These are phyloP conservation scores for Phytophthora foliorum DNA, from an alignment of 352 stramenopile species.

Conservation along the genomic window DNA sequence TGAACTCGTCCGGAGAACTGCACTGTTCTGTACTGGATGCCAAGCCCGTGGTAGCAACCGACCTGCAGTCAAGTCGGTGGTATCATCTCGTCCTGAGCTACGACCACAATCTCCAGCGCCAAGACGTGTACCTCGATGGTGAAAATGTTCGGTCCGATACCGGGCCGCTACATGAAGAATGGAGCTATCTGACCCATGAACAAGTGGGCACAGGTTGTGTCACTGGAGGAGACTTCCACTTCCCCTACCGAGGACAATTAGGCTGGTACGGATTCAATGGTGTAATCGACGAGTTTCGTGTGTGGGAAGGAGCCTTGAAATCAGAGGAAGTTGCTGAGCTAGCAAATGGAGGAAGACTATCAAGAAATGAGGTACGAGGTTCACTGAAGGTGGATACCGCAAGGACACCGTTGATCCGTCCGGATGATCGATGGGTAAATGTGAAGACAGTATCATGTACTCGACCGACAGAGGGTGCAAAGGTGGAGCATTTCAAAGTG, in stretches of 20 bases:
- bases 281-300: slow-evolving; percentile 40
- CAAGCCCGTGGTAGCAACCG: slow-evolving; percentile 19
- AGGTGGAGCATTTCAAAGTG: too few species aligned
- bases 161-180: slow-evolving; percentile 17
- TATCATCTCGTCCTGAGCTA: slow-evolving; percentile 47
- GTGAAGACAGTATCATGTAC: slow-evolving; percentile 21
- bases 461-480: slow-evolving; percentile 7
- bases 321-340: not conserved
- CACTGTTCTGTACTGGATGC: slow-evolving; percentile 40
- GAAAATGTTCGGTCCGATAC: slow-evolving; percentile 2
- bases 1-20: slow-evolving; percentile 30
- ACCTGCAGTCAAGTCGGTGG: slow-evolving; percentile 34
- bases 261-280: slow-evolving; percentile 48
- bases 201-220: slow-evolving; percentile 44
- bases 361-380: slow-evolving; percentile 1
- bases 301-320: slow-evolving; percentile 28
- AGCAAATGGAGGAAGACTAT: not conserved
- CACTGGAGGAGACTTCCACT: slow-evolving; percentile 10
- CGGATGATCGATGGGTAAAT: not conserved
- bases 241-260: not conserved
- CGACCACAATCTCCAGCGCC: slow-evolving; percentile 14
- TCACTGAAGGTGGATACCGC: slow-evolving; percentile 16
- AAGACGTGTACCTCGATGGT: slow-evolving; percentile 41
- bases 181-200: slow-evolving; percentile 16
- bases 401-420: not conserved